Evolutionary conservation across 2,329 filamentous ascomycete species (phyloP).

Genomic region (Calonectria crousiana): DNA sequence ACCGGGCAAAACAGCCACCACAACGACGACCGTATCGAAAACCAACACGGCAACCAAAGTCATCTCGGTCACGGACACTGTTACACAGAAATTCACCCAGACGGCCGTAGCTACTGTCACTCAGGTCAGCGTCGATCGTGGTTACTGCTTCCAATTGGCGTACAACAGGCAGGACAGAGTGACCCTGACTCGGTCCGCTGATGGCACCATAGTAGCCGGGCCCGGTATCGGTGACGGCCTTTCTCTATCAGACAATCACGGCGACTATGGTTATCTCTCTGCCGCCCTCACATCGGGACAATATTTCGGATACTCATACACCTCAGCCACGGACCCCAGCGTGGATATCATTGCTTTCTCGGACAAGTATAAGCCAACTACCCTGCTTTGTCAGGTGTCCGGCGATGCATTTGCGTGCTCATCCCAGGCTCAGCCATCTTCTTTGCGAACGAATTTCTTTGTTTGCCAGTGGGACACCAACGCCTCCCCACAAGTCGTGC

Average conservation of each 20-base stretch:
- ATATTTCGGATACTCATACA: not conserved
- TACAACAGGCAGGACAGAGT: too few relatives aligned
- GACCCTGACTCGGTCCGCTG: not conserved
- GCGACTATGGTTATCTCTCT: not conserved
- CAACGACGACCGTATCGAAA: not conserved
- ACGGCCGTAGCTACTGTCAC: not conserved
- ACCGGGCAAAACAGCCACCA: not conserved
- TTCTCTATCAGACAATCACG: not conserved
- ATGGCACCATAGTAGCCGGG: not conserved
- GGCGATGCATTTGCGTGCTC: not conserved
- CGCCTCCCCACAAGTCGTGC: not conserved
- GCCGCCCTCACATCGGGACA: too few relatives aligned
- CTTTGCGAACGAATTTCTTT: not conserved
- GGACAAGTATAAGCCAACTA: not conserved
- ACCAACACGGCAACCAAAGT: not conserved
- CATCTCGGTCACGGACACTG: not conserved
- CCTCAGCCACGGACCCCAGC: not conserved
- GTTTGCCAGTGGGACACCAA: not conserved
- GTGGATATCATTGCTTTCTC: not conserved
- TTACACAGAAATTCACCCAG: not conserved
- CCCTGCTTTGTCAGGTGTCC: not conserved
- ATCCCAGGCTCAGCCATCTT: not conserved
- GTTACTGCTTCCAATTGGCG: too few relatives aligned
- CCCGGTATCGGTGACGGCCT: not conserved
- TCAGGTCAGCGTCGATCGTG: fast-evolving